Percentiles rank a stretch among this genome's conserved stretches.
Conservation (phyloP, 2,329 filamentous ascomycete species). For the Chrysosporium keratinophilum region DNA sequence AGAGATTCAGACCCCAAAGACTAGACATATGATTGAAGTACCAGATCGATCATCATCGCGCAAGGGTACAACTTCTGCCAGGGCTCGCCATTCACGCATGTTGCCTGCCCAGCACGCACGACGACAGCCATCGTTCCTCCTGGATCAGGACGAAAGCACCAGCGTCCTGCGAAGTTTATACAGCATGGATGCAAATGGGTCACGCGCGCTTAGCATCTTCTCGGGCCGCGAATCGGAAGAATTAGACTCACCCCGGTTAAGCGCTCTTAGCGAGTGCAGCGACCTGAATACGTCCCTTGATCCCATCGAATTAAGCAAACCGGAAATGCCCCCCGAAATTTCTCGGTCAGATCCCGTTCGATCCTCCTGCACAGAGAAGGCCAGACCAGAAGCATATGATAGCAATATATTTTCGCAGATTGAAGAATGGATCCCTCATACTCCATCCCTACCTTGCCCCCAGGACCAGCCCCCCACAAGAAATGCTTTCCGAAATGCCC, state of each 20-base stretch:
- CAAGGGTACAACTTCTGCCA: slow-evolving; percentile 20
- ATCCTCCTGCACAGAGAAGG: background rate
- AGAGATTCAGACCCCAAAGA: slow-evolving; percentile 20
- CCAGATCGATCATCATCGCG: slow-evolving; percentile 33
- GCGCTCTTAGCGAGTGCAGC: slow-evolving; percentile 38
- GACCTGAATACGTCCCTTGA: slow-evolving; percentile 30
- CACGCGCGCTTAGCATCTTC: slow-evolving; percentile 27
- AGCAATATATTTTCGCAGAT: slow-evolving; percentile 19
- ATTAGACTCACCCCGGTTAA: slow-evolving; percentile 33
- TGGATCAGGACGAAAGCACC: slow-evolving; percentile 28
- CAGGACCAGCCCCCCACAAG: slow-evolving; percentile 17
- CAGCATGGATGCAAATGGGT: slow-evolving; percentile 23
- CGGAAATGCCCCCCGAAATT: slow-evolving; percentile 9
- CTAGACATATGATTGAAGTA: slow-evolving; percentile 25
- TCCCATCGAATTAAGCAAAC: slow-evolving; percentile 13
- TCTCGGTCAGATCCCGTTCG: background rate
- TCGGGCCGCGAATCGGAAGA: slow-evolving; percentile 28
- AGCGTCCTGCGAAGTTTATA: slow-evolving; percentile 34
- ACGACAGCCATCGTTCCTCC: slow-evolving; percentile 31
- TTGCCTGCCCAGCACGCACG: slow-evolving; percentile 24
- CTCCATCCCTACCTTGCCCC: slow-evolving; percentile 16
- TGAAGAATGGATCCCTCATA: slow-evolving; percentile 27
- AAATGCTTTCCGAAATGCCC: background rate
- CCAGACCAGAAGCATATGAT: background rate
- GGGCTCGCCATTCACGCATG: slow-evolving; percentile 16